Evolutionary conservation across 2,329 filamentous ascomycete genomes (phyloP).

Genomic region (Penicillium verrucosum): DNA sequence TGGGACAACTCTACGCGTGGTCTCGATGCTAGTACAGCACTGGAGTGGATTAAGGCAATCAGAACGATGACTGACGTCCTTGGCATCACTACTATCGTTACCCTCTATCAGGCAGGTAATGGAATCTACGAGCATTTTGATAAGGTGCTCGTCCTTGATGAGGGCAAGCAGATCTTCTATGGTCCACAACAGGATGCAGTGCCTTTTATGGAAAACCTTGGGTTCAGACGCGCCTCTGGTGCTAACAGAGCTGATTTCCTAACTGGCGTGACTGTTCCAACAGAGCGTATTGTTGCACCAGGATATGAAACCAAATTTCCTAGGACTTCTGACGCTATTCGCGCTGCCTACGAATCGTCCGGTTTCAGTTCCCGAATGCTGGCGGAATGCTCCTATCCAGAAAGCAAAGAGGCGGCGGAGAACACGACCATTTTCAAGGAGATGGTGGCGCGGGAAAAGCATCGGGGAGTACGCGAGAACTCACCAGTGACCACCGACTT

Average conservation of each 20-base stretch:
- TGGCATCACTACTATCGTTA: not conserved
- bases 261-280: not conserved
- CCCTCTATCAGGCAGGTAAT: not conserved
- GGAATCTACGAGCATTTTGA: not conserved
- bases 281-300: not conserved
- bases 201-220: not conserved
- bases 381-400: not conserved
- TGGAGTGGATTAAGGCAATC: not conserved
- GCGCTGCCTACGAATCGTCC: too few relatives aligned
- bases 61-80: not conserved
- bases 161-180: not conserved
- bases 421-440: not conserved
- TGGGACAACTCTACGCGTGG: not conserved
- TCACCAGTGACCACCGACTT: not conserved
- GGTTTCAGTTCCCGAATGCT: not conserved
- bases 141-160: not conserved
- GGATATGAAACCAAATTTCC: not conserved
- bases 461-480: not conserved
- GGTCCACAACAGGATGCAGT: not conserved
- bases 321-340: not conserved
- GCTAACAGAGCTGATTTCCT: not conserved
- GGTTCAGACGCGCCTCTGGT: not conserved
- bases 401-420: not conserved
- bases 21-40: not conserved
- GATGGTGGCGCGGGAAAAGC: not conserved